Percentiles rank a stretch among this genome's conserved stretches.
phyloP scores from a whole-genome alignment of 73 alveolate genomes.

The Tetrahymena malaccensis region DNA sequence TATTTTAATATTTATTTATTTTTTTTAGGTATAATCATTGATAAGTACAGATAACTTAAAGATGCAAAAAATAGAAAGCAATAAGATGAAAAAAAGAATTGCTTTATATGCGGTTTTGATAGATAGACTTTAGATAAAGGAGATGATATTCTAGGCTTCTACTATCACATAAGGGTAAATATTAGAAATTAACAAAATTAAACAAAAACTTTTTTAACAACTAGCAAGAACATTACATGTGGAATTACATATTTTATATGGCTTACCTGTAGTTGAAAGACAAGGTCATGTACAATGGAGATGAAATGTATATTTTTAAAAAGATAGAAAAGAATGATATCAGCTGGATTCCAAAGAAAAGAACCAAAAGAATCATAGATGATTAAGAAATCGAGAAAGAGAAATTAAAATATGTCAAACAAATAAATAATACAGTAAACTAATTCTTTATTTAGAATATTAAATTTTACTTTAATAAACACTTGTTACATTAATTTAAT shows the following conservation, averaged over 20 bases:
- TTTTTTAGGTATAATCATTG: constrained; percentile 53
- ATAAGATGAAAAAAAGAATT: constrained; percentile 48
- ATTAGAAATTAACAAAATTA: neutral
- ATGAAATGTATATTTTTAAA: constrained; percentile 50
- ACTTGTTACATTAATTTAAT: neutral
- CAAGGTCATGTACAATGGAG: constrained; percentile 50
- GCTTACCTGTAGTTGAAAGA: constrained; percentile 59
- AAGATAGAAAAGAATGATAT: constrained; percentile 52
- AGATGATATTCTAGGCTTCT: constrained; percentile 56
- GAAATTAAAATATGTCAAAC: neutral
- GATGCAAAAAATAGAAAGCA: constrained; percentile 45
- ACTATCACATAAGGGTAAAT: constrained; percentile 35
- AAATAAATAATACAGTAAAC: neutral
- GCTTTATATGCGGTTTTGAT: constrained; percentile 67
- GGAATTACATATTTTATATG: constrained; percentile 53
- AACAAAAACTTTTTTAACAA: neutral
- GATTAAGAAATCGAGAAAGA: constrained; percentile 11
- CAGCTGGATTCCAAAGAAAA: constrained; percentile 52
- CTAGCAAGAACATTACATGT: constrained; percentile 50
- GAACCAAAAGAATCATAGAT: constrained; percentile 6
- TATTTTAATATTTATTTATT: neutral
- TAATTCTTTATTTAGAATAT: neutral
- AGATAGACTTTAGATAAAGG: constrained; percentile 56
- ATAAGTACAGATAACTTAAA: constrained; percentile 54
- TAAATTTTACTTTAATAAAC: neutral